Evolutionary conservation across 805 yeast genomes (phyloP), one percentile per base, ranked within the genome.

Genomic region (Candida berthetii): DNA sequence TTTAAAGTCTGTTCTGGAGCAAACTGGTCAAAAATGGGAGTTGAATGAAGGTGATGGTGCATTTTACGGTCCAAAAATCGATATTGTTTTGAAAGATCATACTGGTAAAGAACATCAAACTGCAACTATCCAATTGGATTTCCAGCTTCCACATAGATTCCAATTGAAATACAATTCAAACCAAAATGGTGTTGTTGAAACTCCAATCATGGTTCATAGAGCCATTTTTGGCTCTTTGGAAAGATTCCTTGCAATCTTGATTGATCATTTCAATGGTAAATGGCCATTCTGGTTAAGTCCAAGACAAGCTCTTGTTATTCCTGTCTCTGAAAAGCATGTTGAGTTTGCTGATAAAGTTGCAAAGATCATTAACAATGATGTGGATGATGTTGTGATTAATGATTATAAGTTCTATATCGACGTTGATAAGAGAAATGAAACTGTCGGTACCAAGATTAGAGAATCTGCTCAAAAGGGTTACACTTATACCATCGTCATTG

Each of bases 231-330:
- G 99, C 53, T 87, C 96, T 36, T 95, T 93, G 46, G 99, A 93
- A 76, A 86, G 99, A 76, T 90, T 93, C 98, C 86, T 96, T 48
- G 99, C 97, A 48, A 91, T 93, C 55, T 80, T 93, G 66, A 89
- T 96, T 45, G 99, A 93, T 69, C 99, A 93, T 72, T 93, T 75
- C 69, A 96, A 90, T 61, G 99, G 99, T 59, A 93, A 89, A 65
- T 93, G 99, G 99, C 99, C 99, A 60, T 87, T 93, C 77, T 93
- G 99, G 99, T 76, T 93, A 62, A 90, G 98, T n/a, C 99, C 99
- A 59, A 85, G 99, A 72, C 99, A 93, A 71, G 78, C 91, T 44
- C 73, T 91, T 55, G 95, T 93, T 57, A 93, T 93, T 25, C 99
- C 99, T 53, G 97, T 93, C 4, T 79, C 82, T 43, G 78, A 78